Evolutionary conservation across 441 rosid species (phyloP).

Genomic region (Erodium trifolium): DNA sequence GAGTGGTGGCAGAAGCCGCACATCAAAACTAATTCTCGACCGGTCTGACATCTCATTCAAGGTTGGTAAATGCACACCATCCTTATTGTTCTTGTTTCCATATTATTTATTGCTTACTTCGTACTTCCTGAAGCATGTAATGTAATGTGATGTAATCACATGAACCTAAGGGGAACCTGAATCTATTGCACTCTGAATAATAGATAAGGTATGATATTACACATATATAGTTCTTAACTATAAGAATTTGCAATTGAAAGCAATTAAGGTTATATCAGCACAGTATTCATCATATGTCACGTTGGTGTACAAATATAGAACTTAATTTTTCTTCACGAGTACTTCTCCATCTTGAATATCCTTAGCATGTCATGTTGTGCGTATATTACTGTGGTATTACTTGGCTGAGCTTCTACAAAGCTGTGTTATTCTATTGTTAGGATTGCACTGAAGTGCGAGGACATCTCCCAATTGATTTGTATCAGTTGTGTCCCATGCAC

Average conservation of each 20-base stretch:
- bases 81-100: conserved; percentile 10
- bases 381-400: conserved; percentile 6
- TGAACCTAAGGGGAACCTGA: background rate
- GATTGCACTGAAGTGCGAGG: conserved; percentile 13
- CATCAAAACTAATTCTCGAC: conserved; percentile 27
- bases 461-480: conserved; percentile 12
- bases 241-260: background rate
- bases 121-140: conserved; percentile 10
- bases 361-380: background rate
- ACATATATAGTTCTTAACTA: background rate
- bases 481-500: conserved; percentile 18
- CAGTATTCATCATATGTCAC: background rate
- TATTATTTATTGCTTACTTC: background rate
- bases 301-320: background rate
- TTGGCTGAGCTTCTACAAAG: conserved; percentile 14
- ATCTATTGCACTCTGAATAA: background rate
- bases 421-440: conserved; percentile 13
- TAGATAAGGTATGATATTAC: background rate
- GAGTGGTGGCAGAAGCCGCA: conserved; percentile 32
- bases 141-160: background rate
- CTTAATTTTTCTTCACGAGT: background rate
- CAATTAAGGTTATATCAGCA: background rate
- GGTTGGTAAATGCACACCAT: conserved; percentile 38
- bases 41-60: conserved; percentile 47
- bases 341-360: background rate